Evolutionary conservation across 306 rosid species (phyloP).

Genomic region (Prunus davidiana): DNA sequence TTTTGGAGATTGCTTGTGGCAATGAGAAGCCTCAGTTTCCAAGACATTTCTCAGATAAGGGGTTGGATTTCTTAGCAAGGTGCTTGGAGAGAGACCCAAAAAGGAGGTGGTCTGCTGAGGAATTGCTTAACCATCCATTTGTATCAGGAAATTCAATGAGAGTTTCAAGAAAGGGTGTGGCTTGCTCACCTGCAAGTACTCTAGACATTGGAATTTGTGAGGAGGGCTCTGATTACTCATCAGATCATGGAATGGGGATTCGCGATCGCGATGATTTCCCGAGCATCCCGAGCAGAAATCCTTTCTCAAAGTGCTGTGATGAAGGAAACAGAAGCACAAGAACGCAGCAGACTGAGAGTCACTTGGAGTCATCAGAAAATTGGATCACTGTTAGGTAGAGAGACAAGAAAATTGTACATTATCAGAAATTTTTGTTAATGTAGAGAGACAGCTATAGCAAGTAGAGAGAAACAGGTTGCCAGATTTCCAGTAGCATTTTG

Average conservation of each 20-base stretch:
- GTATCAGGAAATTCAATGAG: constrained; percentile 21
- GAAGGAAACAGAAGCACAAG: constrained; percentile 2
- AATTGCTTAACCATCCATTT: constrained; percentile 59
- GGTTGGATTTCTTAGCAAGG: constrained; percentile 49
- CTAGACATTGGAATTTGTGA: constrained; percentile 29
- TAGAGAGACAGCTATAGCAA: neutral
- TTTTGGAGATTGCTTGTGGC: constrained; percentile 45
- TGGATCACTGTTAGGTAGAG: constrained; percentile 64
- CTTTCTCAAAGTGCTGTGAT: constrained; percentile 20
- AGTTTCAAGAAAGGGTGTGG: neutral
- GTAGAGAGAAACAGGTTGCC: neutral
- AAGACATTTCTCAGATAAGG: constrained; percentile 38
- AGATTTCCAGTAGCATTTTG: neutral
- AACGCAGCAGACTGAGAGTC: constrained; percentile 23
- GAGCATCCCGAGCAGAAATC: constrained; percentile 12
- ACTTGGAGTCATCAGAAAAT: constrained; percentile 32
- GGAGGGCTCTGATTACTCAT: constrained; percentile 5
- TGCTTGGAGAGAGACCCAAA: constrained; percentile 54
- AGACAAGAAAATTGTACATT: neutral
- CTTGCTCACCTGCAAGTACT: constrained; percentile 48
- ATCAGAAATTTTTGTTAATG: neutral
- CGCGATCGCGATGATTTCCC: neutral
- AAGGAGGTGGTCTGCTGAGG: constrained; percentile 37
- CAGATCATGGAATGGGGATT: neutral
- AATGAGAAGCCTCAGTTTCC: constrained; percentile 49